phyloP scores from a whole-genome alignment of 768 basidiomycete genomes.

The Gymnopilus dilepis region DNA sequence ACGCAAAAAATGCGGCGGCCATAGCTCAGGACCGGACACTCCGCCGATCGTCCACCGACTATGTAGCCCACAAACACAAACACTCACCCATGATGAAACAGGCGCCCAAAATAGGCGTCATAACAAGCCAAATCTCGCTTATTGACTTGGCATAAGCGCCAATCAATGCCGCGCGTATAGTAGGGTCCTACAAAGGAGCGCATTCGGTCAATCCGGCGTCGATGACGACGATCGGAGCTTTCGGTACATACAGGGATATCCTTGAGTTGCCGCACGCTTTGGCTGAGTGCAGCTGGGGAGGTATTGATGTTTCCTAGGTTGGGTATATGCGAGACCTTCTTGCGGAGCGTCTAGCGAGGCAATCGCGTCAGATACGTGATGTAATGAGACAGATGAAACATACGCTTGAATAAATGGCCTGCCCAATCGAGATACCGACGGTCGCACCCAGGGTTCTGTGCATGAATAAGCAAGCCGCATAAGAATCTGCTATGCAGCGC shows the following conservation, averaged over 20 bases:
- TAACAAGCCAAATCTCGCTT: constrained; percentile 66
- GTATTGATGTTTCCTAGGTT: constrained; percentile 40
- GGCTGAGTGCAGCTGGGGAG: constrained; percentile 45
- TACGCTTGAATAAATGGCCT: constrained; percentile 71
- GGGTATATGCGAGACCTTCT: constrained; percentile 42
- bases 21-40: constrained; percentile 7
- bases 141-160: constrained; percentile 71
- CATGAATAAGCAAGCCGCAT: constrained; percentile 5
- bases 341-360: constrained; percentile 37
- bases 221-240: background rate
- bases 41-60: background rate
- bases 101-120: constrained; percentile 59
- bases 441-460: constrained; percentile 75
- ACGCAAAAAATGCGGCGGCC: background rate
- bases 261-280: constrained; percentile 50
- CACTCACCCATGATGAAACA: constrained; percentile 55
- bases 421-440: constrained; percentile 74
- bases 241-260: constrained; percentile 45
- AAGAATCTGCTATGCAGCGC: background rate
- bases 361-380: background rate
- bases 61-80: constrained; percentile 7
- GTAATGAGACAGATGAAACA: constrained; percentile 24
- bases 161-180: constrained; percentile 51
- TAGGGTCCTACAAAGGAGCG: constrained; percentile 46
- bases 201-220: constrained; percentile 6